phyloP scores from a whole-genome alignment of 441 rosid species.

The Pelargonium fulgidum region DNA sequence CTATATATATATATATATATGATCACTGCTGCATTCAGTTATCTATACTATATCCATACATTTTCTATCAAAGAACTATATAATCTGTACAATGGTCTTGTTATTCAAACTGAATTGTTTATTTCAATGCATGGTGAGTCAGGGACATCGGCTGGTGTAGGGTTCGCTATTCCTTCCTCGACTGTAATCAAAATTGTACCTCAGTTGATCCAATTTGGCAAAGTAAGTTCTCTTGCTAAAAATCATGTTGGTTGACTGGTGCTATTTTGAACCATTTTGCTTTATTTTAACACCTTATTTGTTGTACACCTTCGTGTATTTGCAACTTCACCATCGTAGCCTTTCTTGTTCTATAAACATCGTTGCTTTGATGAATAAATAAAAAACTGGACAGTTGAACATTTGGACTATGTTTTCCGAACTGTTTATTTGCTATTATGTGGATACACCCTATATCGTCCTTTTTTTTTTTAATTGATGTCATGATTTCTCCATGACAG shows the following conservation, averaged over 20 bases:
- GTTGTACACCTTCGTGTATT: not conserved
- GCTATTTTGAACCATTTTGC: not conserved
- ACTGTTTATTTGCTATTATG: not conserved
- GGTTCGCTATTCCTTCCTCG: constrained; percentile 92
- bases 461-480: too few species aligned
- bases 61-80: not conserved
- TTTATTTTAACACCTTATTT: not conserved
- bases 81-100: not conserved
- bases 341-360: not conserved
- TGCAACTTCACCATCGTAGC: not conserved
- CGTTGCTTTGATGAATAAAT: not conserved
- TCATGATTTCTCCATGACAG: constrained; percentile 31
- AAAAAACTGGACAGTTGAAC: not conserved
- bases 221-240: constrained; percentile 38
- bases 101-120: not conserved
- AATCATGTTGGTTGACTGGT: not conserved
- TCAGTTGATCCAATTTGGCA: constrained; percentile 72
- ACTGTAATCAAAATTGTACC: constrained; percentile 86
- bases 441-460: not conserved
- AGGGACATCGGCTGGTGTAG: constrained; percentile 96
- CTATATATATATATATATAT: not conserved
- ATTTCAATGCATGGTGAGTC: constrained; percentile 20
- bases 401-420: too few species aligned
- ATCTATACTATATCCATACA: too few species aligned
- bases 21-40: not conserved